phyloP scores from a whole-genome alignment of 768 basidiomycete genomes.

The Porpolomopsis calyptriformis region DNA sequence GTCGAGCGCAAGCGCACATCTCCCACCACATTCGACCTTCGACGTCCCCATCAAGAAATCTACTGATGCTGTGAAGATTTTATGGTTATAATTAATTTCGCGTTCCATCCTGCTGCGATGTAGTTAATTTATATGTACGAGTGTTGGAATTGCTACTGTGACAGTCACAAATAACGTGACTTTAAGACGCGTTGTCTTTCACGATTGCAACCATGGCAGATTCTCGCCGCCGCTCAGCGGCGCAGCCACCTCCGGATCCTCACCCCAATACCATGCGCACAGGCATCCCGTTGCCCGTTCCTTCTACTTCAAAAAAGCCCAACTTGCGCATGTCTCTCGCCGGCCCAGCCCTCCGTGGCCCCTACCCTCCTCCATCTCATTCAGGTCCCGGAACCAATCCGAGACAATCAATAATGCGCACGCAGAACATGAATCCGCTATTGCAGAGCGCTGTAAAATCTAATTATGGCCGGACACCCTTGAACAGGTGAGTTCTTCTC shows the following conservation, averaged over 20 bases:
- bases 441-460: conserved; percentile 61
- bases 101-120: too few relatives aligned
- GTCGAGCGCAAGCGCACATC: conserved; percentile 23
- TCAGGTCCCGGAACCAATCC: conserved; percentile 39
- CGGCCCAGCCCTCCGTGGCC: conserved; percentile 60
- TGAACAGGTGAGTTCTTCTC: conserved; percentile 44
- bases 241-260: conserved; percentile 43
- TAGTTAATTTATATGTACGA: too few relatives aligned
- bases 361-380: conserved; percentile 28
- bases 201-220: conserved; percentile 30
- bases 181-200: too few relatives aligned
- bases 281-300: conserved; percentile 66
- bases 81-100: too few relatives aligned
- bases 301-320: conserved; percentile 63
- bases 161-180: too few relatives aligned
- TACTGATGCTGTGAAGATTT: too few relatives aligned
- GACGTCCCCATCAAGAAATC: too few relatives aligned
- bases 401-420: conserved; percentile 57
- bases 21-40: too few relatives aligned
- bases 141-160: too few relatives aligned
- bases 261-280: conserved; percentile 46
- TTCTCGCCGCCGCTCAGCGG: conserved; percentile 43
- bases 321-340: conserved; percentile 49
- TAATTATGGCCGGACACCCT: conserved; percentile 62
- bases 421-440: conserved; percentile 59